Base-by-base conservation (phyloP, 83 land plant genomes). In the Isoetes engelmannii region DNA sequence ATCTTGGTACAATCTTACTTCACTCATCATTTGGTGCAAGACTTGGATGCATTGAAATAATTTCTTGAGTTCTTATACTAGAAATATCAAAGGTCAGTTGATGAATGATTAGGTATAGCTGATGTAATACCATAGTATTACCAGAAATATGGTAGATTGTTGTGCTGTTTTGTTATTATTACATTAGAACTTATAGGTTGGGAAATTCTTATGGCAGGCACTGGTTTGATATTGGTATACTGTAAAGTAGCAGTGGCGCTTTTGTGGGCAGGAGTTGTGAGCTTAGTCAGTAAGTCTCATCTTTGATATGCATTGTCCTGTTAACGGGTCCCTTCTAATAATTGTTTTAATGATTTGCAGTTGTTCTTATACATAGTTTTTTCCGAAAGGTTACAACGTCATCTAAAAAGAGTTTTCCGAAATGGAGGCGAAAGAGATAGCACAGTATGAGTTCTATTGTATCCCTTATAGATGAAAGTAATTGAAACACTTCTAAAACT, bases 311-410 rank as follows among this genome's bases (percentile, higher is more conserved):
- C 44, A n/a, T 44, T 74, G 19, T 49, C 43, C 13, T 48, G 51
- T 8, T 48, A 50, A 44, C 63, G 17, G 12, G 19, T 54, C 53
- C 17, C 43, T 20, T 44, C 7, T 4, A 21, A 56, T 28, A 20
- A 17, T 37, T 54, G 8, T 48, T 6, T 64, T 28, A 9, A 42
- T 57, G 5, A 46, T 46, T 47, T 72, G 65, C 65, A 86, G 89
- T 67, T 63, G 70, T 86, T 84, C 61, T 86, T 56, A 7, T 79
- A 55, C 89, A 86, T 70, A 83, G 87, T 19, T 74, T 78, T 42
- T 73, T 84, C 21, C 78, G 86, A 67, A 86, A 83, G 75, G 66
- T 86, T 64, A 76, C 82, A 70, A 74, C 82, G 37, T 18, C 65
- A 45, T 20, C 65, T 28, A 28, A 28, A 2, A 28, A 28, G 37